These are phyloP conservation scores for Elaeis guineensis DNA, from an alignment of 176 grass and related monocot genomes.

Conservation along the genomic window DNA sequence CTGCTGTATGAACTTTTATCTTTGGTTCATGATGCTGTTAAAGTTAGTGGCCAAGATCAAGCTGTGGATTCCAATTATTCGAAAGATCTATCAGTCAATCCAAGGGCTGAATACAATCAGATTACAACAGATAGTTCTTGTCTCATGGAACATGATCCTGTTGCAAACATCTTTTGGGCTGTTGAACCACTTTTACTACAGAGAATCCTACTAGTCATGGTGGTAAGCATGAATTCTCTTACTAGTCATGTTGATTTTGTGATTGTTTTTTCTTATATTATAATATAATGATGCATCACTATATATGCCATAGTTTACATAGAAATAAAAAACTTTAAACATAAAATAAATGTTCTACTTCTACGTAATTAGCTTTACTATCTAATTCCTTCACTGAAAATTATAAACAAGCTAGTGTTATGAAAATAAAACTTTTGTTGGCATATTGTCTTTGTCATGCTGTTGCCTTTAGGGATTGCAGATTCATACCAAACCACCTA, in stretches of 20 bases:
- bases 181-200: slow-evolving; percentile 56
- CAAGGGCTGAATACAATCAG: slow-evolving; percentile 27
- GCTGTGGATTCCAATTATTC: slow-evolving; percentile 10
- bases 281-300: too few species aligned
- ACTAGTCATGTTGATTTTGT: background rate
- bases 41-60: slow-evolving; percentile 38
- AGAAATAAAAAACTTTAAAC: too few species aligned
- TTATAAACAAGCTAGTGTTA: too few species aligned
- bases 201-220: slow-evolving; percentile 54
- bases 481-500: too few species aligned
- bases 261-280: too few species aligned
- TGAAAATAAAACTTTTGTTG: too few species aligned
- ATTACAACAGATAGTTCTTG: slow-evolving; percentile 31
- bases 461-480: too few species aligned
- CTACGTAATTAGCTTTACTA: too few species aligned
- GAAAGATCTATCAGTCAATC: slow-evolving; percentile 25
- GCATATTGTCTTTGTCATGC: too few species aligned
- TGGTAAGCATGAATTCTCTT: slow-evolving; percentile 38
- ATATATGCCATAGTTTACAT: too few species aligned
- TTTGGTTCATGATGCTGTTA: slow-evolving; percentile 62
- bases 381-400: too few species aligned
- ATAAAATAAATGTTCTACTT: too few species aligned
- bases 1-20: slow-evolving; percentile 62
- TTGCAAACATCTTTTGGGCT: slow-evolving; percentile 61
- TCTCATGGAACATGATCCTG: slow-evolving; percentile 38